These are phyloP conservation scores for Thraustochytrium sp. DNA, from an alignment of 352 stramenopile species.

Conservation along the genomic window DNA sequence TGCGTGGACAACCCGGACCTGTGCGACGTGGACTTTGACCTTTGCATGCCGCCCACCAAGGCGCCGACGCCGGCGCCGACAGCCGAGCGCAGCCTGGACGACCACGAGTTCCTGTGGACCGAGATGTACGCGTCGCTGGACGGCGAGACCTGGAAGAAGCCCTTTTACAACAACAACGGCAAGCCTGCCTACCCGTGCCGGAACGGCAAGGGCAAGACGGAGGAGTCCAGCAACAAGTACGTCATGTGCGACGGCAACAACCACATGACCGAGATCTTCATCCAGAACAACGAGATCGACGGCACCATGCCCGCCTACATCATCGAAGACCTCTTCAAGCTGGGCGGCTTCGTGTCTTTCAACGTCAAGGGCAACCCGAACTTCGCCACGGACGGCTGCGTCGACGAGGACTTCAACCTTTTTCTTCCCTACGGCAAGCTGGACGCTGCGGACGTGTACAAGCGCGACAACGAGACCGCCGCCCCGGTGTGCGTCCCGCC, in stretches of 20 bases:
- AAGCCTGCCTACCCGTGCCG: neutral
- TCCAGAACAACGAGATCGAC: neutral
- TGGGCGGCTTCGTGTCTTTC: neutral
- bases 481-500: neutral
- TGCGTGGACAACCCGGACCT: neutral
- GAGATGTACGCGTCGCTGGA: neutral
- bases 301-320: neutral
- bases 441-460: neutral
- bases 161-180: too few relatives aligned
- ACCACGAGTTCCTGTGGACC: neutral
- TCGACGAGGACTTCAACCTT: neutral
- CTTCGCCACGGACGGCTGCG: neutral
- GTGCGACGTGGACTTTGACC: neutral
- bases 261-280: neutral
- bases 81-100: too few relatives aligned
- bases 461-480: neutral
- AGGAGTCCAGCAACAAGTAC: neutral
- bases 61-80: neutral
- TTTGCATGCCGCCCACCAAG: neutral
- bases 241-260: neutral
- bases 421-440: neutral
- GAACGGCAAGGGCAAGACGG: neutral
- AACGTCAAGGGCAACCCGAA: neutral
- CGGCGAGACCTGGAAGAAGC: neutral
- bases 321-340: neutral